These are phyloP conservation scores for Pseudogymnoascus sp. DNA, from an alignment of 2,329 filamentous ascomycete species.

Conservation along the genomic window DNA sequence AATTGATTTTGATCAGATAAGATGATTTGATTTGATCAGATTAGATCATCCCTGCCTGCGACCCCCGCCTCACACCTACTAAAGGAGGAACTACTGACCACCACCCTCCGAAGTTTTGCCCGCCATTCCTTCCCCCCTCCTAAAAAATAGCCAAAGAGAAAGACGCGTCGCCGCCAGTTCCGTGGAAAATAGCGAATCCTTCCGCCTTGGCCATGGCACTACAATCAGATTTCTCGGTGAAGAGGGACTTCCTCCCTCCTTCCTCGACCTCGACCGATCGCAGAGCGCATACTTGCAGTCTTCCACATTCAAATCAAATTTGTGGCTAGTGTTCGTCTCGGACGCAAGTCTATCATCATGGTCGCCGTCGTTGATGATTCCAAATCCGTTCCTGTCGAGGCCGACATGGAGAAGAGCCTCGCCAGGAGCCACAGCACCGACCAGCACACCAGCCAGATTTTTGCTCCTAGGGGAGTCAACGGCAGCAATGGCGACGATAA, in stretches of 20 bases:
- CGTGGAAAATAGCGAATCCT: background rate
- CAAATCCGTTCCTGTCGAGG: background rate
- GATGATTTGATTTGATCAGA: conserved; percentile 7
- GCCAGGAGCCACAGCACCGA: background rate
- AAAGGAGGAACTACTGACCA: background rate
- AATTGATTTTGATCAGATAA: background rate
- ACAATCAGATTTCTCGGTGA: background rate
- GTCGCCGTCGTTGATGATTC: background rate
- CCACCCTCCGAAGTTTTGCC: background rate
- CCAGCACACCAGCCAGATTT: background rate
- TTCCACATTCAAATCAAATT: background rate
- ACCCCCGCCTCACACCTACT: background rate
- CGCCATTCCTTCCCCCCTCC: background rate
- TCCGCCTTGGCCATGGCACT: background rate
- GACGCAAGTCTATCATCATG: background rate
- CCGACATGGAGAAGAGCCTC: background rate
- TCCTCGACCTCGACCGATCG: background rate
- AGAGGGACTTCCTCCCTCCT: background rate
- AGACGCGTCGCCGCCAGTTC: background rate
- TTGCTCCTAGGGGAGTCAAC: background rate
- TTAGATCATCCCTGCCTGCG: background rate
- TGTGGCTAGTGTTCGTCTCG: background rate
- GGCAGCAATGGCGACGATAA: background rate
- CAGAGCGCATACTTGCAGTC: background rate
- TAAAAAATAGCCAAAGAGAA: background rate